Base-by-base conservation (phyloP, 305 asterid species). In the Fraxinus velutina region DNA sequence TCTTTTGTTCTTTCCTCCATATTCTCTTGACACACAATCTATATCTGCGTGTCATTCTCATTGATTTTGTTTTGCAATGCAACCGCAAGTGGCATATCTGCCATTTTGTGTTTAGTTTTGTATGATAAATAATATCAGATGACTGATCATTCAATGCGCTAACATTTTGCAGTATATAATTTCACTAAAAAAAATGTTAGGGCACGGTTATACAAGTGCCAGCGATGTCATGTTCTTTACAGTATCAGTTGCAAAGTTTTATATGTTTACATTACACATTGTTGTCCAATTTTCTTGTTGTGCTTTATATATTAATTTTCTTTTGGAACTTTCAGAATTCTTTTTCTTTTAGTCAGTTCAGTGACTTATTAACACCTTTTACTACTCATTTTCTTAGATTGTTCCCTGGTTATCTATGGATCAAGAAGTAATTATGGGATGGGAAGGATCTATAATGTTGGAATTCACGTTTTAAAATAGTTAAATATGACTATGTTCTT, bases 1-100 rank as follows among this genome's bases (percentile, higher is more conserved):
- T 78, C 80, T 21, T 77, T 70, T 76, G 15, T 70, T 39, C 66
- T 36, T 57, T 55, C 71, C 37, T 70, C 52, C 24, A 50, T 74
- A 55, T 50, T 74, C 55, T 19, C n/a, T 50, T 13, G 27, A 30
- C 32, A 36, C 30, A 42, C 42, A 44, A 12, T 39, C 34, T 66
- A 73, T 13, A 24, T 52, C 52, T 70, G 19, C 77, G 19, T 24
- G 75, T 70, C 39, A 15, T 37, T 78, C 71, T 75, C 66, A 75
- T 32, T 66, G 55, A 50, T 60, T 73, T 24, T 8, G 15, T 21
- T 62, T 62, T 22, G n/a, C 33, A 62, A 62, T 62, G 72, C n/a
- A 21, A 62, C 32, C 6, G n/a, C n/a, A 55, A 55, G 8, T n/a
- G 6, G 9, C 5, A 21, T 24, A 62, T 24, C 72, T 62, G 72